Conservation (phyloP, 2,329 filamentous ascomycete genomes). For the Aureobasidium musti region DNA sequence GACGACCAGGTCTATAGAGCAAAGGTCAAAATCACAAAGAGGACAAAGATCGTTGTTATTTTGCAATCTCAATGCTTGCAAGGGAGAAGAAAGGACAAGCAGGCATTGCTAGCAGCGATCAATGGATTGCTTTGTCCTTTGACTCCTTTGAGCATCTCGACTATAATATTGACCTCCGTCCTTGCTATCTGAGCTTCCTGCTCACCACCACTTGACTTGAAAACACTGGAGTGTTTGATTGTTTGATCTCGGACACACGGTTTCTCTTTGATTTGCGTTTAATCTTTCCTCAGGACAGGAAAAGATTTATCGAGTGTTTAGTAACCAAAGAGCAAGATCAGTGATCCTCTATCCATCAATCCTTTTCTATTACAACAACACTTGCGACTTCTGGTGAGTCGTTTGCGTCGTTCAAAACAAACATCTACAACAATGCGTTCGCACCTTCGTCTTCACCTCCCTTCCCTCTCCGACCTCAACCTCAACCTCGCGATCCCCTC, state of each 20-base stretch:
- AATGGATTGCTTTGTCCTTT: background rate
- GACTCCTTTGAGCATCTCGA: background rate
- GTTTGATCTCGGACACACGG: background rate
- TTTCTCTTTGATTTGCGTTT: background rate
- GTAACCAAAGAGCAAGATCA: background rate
- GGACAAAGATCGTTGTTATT: background rate
- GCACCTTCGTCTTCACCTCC: constrained; percentile 6
- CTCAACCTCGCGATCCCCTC: background rate
- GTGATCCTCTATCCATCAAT: background rate
- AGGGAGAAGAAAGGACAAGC: background rate
- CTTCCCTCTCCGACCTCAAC: background rate
- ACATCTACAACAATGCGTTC: background rate
- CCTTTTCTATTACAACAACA: background rate
- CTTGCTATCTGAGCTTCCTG: background rate
- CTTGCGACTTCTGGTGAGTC: background rate
- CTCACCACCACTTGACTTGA: background rate
- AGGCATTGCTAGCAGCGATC: background rate
- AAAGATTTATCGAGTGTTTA: background rate
- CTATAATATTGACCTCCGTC: background rate
- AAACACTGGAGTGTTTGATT: background rate
- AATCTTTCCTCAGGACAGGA: background rate
- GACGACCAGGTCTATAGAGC: background rate
- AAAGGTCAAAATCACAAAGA: background rate
- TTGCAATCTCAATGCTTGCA: background rate
- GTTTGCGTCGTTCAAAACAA: background rate